Conservation (phyloP, 371 early-diverging fungal genomes). For the Saksenaea vasiformis region DNA sequence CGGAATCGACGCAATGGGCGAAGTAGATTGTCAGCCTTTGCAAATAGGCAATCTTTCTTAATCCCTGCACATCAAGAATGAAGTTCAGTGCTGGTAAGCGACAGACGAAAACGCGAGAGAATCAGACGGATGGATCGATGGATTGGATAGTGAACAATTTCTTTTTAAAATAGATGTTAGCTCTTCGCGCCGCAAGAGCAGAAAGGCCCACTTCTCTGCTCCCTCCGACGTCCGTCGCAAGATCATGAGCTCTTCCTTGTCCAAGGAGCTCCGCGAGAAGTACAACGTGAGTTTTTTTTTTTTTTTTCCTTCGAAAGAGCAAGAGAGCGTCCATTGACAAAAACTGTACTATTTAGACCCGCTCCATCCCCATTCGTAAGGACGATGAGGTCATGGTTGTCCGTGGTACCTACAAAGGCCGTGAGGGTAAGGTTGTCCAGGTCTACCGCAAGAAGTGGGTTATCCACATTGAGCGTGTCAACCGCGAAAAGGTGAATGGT, state of each 20-base stretch:
- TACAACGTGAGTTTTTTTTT: constrained; percentile 69
- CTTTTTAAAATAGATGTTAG: constrained; percentile 88
- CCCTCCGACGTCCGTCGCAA: constrained; percentile 91
- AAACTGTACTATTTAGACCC: constrained; percentile 48
- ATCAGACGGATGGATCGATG: neutral
- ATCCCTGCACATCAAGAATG: constrained; percentile 6
- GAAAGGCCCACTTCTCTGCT: constrained; percentile 98
- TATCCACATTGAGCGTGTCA: constrained; percentile 95
- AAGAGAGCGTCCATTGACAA: neutral
- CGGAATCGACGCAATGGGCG: neutral
- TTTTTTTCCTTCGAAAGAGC: neutral
- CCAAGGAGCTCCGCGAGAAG: constrained; percentile 97
- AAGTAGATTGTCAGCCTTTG: constrained; percentile 2
- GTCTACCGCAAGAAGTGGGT: constrained; percentile 98
- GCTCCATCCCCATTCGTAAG: constrained; percentile 94
- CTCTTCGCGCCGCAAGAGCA: constrained; percentile 92
- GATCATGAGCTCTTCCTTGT: constrained; percentile 93
- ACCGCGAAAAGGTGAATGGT: constrained; percentile 96
- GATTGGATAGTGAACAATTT: neutral
- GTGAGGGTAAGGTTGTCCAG: constrained; percentile 92
- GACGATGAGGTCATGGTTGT: constrained; percentile 96
- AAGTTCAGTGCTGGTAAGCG: constrained; percentile 5
- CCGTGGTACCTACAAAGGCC: constrained; percentile 94
- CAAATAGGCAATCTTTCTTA: constrained; percentile 2
- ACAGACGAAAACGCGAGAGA: neutral